Conservation (phyloP, 2,329 filamentous ascomycete genomes). For the Fusarium denticulatum region DNA sequence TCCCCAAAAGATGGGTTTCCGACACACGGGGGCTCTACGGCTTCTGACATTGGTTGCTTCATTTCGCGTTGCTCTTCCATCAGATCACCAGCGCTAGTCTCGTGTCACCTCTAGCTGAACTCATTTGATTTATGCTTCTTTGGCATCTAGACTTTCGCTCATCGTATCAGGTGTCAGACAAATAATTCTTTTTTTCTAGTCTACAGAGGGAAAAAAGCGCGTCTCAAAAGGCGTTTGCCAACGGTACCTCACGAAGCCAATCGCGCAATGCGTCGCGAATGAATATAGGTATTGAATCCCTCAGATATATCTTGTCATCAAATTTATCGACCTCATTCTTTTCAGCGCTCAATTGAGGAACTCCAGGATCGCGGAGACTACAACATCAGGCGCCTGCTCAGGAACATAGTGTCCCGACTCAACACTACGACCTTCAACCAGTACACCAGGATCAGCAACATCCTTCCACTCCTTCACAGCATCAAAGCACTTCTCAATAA, state of each 20-base stretch:
- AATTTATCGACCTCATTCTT: rapidly evolving
- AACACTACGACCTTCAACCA: constrained; percentile 54
- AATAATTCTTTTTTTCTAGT: neutral
- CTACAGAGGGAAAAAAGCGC: neutral
- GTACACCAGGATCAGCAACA: constrained; percentile 51
- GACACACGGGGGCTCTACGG: neutral
- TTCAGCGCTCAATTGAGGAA: constrained; percentile 48
- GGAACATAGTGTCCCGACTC: constrained; percentile 61
- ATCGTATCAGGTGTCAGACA: no score
- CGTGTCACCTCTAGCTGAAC: neutral
- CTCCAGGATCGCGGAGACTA: constrained; percentile 53
- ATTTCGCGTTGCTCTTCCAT: neutral
- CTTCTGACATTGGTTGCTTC: neutral
- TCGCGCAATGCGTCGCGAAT: neutral
- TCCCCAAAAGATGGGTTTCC: neutral
- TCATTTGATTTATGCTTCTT: neutral
- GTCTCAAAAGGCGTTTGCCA: neutral
- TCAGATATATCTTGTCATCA: neutral
- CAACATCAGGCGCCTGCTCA: constrained; percentile 60
- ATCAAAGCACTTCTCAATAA: constrained; percentile 61
- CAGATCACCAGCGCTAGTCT: neutral
- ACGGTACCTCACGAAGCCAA: neutral
- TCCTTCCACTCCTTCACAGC: constrained; percentile 61
- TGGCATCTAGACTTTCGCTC: neutral
- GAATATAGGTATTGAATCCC: neutral